Evolutionary conservation across 2,329 filamentous ascomycete genomes (phyloP), one percentile per base, ranked within the genome.

Genomic region (Colletotrichum siamense): DNA sequence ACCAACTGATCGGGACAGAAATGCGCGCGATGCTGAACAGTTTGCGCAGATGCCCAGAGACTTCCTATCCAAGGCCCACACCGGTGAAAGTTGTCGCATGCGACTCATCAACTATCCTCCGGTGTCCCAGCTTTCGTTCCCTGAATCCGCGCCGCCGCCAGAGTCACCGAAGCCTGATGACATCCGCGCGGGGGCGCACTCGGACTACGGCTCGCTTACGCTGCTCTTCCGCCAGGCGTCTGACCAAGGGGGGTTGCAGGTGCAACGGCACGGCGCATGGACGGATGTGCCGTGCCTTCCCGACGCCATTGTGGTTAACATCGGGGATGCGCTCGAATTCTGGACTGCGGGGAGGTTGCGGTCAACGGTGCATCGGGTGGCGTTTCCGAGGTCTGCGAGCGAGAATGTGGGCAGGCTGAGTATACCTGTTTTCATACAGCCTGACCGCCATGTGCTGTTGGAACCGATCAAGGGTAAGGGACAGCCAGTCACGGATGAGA

Each of bases 261-360:
- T 99, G 76, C 89, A 93, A 6, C 93, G 92, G 2, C 86, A 88
- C n/a, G 84, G 83, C 9, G 78, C 81, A 8, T 88, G 93, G 94
- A 90, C 88, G 0, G 77, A 78, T 9, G 77, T 78, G 8, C 63
- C 75, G 15, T 77, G 75, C 72, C 22, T 78, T 3, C 59, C 52
- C 8, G 69, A 78, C 12, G 71, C 94, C 1, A 95, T 96, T 88
- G 84, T 98, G 88, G 84, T 99, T 92, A 86, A 97, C 88, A 91
- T 96, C 85, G 86, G 94, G 84, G 87, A 93, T 82, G 81, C 94
- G 82, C 86, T 94, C 77, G 94, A 92, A 36, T 97, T 98, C 83
- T 99, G 96, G 96, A 99, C 97, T 1, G 94, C 94, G 78, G 96
- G 96, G 0, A 85, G 98, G 64, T 89, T 99, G 77, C 94, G 95